These are phyloP conservation scores for Xylaria sp. DNA, from an alignment of 2,329 filamentous ascomycete genomes.

Conservation along the genomic window DNA sequence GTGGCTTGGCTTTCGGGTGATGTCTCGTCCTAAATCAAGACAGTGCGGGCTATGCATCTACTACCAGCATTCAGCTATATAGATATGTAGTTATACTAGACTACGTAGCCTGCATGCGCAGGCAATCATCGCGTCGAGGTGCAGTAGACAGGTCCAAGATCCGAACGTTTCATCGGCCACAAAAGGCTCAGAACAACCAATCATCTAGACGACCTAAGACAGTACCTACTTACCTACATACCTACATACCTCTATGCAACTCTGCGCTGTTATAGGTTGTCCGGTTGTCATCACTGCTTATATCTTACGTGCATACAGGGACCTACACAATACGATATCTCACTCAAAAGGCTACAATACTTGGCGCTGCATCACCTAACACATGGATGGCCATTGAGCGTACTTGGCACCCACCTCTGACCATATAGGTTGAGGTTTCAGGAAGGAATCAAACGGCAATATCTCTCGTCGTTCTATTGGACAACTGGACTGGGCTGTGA, in stretches of 20 bases:
- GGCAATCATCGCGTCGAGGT: neutral
- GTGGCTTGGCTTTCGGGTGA: slow-evolving; percentile 31
- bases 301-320: slow-evolving; percentile 1
- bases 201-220: neutral
- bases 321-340: neutral
- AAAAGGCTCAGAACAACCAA: neutral
- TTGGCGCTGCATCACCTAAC: neutral
- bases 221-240: neutral
- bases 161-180: neutral
- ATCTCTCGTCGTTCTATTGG: neutral
- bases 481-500: neutral
- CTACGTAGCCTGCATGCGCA: no score
- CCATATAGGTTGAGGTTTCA: neutral
- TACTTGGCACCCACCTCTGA: slow-evolving; percentile 21
- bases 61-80: no score
- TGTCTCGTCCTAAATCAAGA: neutral
- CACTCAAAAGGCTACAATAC: neutral
- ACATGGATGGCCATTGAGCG: neutral
- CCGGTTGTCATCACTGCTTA: neutral
- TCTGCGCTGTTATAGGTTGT: neutral
- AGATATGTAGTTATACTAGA: no score
- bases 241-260: neutral
- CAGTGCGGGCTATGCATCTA: neutral
- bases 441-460: neutral
- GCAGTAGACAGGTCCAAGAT: neutral